These are phyloP conservation scores for Daldinia vernicosa DNA, from an alignment of 495 filamentous ascomycete genomes.

Conservation along the genomic window DNA sequence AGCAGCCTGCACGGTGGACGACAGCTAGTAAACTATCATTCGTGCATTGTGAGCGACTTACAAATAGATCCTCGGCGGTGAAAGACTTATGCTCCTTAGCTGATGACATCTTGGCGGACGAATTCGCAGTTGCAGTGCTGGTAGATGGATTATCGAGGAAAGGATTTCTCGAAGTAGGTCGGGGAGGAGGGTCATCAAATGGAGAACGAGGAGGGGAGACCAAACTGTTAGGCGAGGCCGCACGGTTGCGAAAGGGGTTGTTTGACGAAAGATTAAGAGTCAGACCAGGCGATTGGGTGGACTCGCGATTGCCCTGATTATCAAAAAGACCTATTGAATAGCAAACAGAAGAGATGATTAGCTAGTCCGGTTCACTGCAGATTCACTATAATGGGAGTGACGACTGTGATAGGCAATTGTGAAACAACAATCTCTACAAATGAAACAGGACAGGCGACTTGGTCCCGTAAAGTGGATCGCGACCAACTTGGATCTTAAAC, in stretches of 20 bases:
- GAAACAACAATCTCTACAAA: constrained; percentile 62
- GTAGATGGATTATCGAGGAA: constrained; percentile 77
- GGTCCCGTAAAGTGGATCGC: constrained; percentile 50
- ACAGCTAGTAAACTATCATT: neutral
- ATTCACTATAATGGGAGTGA: constrained; percentile 50
- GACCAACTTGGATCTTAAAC: constrained; percentile 17
- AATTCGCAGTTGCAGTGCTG: constrained; percentile 49
- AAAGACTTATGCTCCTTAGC: constrained; percentile 61
- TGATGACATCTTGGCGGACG: constrained; percentile 65
- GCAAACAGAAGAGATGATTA: constrained; percentile 47
- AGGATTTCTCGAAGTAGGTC: constrained; percentile 87
- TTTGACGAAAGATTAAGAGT: constrained; percentile 82
- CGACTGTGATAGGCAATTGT: constrained; percentile 55
- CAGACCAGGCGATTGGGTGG: constrained; percentile 57
- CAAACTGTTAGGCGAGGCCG: constrained; percentile 68
- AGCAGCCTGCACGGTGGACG: neutral
- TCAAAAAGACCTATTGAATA: constrained; percentile 47
- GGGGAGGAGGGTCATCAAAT: constrained; percentile 65
- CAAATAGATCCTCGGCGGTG: constrained; percentile 87
- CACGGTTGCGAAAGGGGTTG: constrained; percentile 97
- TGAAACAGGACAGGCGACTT: constrained; percentile 60
- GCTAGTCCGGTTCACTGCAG: constrained; percentile 53
- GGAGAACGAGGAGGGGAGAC: constrained; percentile 58
- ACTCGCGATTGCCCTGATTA: constrained; percentile 44
- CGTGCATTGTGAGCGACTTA: constrained; percentile 61